Base-by-base conservation (phyloP, 139 green algal species). In the Eudorina sp. region DNA sequence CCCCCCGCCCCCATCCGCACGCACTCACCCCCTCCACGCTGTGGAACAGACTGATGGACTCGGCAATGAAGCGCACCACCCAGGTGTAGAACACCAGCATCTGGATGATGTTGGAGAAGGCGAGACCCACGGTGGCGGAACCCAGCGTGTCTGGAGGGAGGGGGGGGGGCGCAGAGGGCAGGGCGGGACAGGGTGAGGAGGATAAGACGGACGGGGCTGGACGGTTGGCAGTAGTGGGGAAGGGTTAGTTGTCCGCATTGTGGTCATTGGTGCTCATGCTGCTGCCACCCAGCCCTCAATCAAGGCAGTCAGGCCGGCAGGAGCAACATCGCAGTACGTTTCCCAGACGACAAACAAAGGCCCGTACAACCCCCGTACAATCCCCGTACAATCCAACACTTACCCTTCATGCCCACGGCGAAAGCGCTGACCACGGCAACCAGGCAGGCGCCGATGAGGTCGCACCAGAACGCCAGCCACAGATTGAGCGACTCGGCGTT, bases 401-500 rank as follows among this genome's bases (percentile, higher is more conserved):
- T n/a, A 83, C 75, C 51, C 45, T 76, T 76, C 69, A 92, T 53
- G 38, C 55, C 91, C 25, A 96, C 93, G 27, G 89, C 92, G 70
- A 96, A 93, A 41, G 89, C 76, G 82, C 77, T 90, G 29, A 93
- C 92, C 11, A 91, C 93, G 46, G 94, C 90, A 53, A 96, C 89
- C 80, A 96, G 88, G 55, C 90, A 69, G 11, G 92, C 92, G 16
- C 94, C 94, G 55, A 94, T 93, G 45, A 96, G 91, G 89, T 96
- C 94, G 79, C 94, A 96, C 90, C 89, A 93, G 89, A 95, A 95
- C 53, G 93, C 92, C 45, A 95, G 88, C 93, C 93, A 95, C 68
- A 95, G 91, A 86, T 94, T 94, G 86, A 93, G 86, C 14, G n/a
- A 84, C 88, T 95, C 93, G 36, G 89, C 91, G 60, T 90, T 92